A percentile compares a stretch with the other conserved stretches of the same genome.
These are phyloP conservation scores for Chrysanthemum makinoi DNA, from an alignment of 129 eudicot genomes.

Conservation along the genomic window DNA sequence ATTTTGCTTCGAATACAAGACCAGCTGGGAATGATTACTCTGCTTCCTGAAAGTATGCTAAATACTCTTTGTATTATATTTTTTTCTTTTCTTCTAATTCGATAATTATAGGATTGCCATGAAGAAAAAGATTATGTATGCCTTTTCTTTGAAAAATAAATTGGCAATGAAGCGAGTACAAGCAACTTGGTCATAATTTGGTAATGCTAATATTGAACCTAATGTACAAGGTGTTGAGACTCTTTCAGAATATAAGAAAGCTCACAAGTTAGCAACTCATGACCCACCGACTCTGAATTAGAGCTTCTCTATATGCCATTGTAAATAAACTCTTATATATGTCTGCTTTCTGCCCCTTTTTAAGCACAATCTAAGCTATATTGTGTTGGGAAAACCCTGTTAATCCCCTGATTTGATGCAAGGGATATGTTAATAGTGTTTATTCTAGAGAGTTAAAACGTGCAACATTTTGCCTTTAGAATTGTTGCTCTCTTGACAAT, in stretches of 20 bases:
- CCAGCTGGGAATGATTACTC: conserved; percentile 47
- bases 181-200: conserved; percentile 35
- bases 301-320: conserved; percentile 61
- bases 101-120: background rate
- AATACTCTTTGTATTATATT: conserved; percentile 22
- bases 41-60: conserved; percentile 43
- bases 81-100: too few species aligned
- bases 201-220: conserved; percentile 2
- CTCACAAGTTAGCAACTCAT: conserved; percentile 13
- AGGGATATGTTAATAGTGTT: conserved; percentile 36
- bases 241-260: conserved; percentile 1
- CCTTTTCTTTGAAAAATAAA: conserved; percentile 47
- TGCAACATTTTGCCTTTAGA: background rate
- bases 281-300: conserved; percentile 67
- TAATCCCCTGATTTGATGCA: conserved; percentile 25
- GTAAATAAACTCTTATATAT: conserved; percentile 29
- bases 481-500: too few species aligned
- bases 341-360: conserved; percentile 29
- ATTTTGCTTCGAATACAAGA: conserved; percentile 46
- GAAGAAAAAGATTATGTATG: conserved; percentile 62
- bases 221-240: conserved; percentile 14
- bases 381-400: conserved; percentile 22
- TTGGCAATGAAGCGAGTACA: conserved; percentile 49
- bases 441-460: conserved; percentile 17
- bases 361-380: conserved; percentile 14